Evolutionary conservation across 2,329 filamentous ascomycete species (phyloP).

Genomic region (Diaporthe sp.): DNA sequence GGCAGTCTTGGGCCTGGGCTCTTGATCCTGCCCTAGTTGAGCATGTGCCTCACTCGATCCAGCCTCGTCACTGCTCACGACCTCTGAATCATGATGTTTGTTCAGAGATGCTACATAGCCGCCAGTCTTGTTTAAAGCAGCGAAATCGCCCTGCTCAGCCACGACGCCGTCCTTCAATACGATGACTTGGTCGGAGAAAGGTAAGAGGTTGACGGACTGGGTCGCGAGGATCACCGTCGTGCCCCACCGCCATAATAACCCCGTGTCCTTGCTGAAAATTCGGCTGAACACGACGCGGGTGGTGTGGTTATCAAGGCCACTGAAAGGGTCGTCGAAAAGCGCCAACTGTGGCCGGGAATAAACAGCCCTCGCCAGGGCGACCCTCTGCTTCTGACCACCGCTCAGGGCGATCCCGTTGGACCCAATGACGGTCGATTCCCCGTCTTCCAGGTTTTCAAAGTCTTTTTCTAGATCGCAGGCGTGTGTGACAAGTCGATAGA

Average conservation of each 20-base stretch:
- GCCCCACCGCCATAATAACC: slow-evolving; percentile 55
- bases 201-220: slow-evolving; percentile 22
- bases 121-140: not conserved
- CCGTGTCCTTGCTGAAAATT: slow-evolving; percentile 54
- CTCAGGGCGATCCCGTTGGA: slow-evolving; percentile 48
- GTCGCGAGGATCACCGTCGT: slow-evolving; percentile 53
- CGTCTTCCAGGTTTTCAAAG: slow-evolving; percentile 44
- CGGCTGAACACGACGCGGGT: slow-evolving; percentile 57
- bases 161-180: slow-evolving; percentile 19
- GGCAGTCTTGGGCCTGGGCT: not conserved
- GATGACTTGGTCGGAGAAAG: slow-evolving; percentile 10
- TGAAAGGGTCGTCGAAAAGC: slow-evolving; percentile 63
- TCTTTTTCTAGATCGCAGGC: slow-evolving; percentile 50
- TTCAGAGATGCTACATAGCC: not conserved
- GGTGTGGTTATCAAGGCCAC: slow-evolving; percentile 61
- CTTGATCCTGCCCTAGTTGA: not conserved
- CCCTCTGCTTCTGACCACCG: slow-evolving; percentile 50
- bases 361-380: slow-evolving; percentile 61
- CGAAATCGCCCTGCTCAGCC: slow-evolving; percentile 16
- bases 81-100: not conserved
- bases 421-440: slow-evolving; percentile 47
- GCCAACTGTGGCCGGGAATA: slow-evolving; percentile 57
- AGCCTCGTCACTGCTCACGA: not conserved
- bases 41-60: not conserved
- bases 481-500: slow-evolving; percentile 42